Evolutionary conservation across 352 stramenopile genomes (phyloP).

Genomic region (Globisporangium solare): DNA sequence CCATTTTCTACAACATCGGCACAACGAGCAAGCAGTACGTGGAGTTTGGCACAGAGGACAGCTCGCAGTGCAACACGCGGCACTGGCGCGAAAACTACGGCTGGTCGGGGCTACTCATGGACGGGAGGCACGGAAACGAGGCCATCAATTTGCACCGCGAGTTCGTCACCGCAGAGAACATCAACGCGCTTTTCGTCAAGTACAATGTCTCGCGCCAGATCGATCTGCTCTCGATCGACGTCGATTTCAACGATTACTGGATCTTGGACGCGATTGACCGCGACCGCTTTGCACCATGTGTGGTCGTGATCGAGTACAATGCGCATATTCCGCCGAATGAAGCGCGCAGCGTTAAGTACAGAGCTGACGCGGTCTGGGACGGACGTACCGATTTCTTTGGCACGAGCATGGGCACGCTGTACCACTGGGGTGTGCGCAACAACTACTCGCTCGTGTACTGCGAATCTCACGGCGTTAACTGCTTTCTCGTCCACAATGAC

Average conservation of each 20-base stretch:
- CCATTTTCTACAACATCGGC: conserved; percentile 55
- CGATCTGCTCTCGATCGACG: conserved; percentile 64
- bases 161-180: conserved; percentile 59
- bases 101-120: conserved; percentile 62
- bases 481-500: conserved; percentile 60
- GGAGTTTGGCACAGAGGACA: conserved; percentile 62
- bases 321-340: conserved; percentile 45
- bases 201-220: conserved; percentile 40
- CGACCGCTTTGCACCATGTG: conserved; percentile 34
- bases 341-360: conserved; percentile 39
- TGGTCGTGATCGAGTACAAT: conserved; percentile 65
- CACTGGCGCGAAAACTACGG: conserved; percentile 34
- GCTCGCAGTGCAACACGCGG: conserved; percentile 58
- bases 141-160: conserved; percentile 50
- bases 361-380: conserved; percentile 41
- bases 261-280: conserved; percentile 50
- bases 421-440: conserved; percentile 30
- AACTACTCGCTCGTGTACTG: conserved; percentile 76
- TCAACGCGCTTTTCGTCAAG: conserved; percentile 48
- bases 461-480: conserved; percentile 73
- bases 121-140: conserved; percentile 37
- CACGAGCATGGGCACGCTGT: conserved; percentile 42
- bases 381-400: conserved; percentile 52
- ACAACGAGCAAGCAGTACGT: conserved; percentile 36
- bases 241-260: conserved; percentile 80